Evolutionary conservation across 768 basidiomycete genomes (phyloP), one percentile per base, ranked within the genome.

Genomic region (Mrakia gelida): DNA sequence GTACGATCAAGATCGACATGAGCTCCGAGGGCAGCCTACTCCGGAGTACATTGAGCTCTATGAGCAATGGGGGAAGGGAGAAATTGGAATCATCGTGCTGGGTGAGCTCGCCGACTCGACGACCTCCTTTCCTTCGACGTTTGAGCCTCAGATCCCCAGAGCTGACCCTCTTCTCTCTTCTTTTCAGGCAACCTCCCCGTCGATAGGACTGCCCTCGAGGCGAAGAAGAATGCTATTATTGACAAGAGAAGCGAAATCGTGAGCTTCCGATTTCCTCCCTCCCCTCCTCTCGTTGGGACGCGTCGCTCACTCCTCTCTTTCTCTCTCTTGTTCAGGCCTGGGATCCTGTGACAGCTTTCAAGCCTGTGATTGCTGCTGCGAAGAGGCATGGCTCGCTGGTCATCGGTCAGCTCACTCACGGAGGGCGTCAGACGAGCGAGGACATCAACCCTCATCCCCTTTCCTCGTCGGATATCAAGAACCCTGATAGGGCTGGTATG

Each of bases 331-430:
- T 21, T 5, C 32, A 71, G 32, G 1, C 70, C 7, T 83, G 79
- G 78, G 82, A 83, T 72, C 75, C 80, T 23, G 83, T 82, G 41
- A 80, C 81, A 54, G 79, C 75, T 95, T 79, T 84, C 74, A 81
- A 79, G 75, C 81, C 81, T 23, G 80, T 80, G 45, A 81, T 84
- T 62, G 79, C 76, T 26, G 79, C 80, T 4, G 73, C 80, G 18
- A 84, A 84, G 75, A 82, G 82, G 15, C 78, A 82, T 28, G 78
- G 78, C 26, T 61, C 56, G 3, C 75, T 83, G 59, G 80, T 79
- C 23, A 81, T 84, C 77, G 82, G 81, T 1, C 84, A 84, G 80
- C 45, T 79, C 74, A 54, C 63, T 77, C 28, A 70, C 79, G 67
- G 78, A 56, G 75, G 73, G 3, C 72, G 63, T 2, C 80, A 81